Evolutionary conservation across 1,139 yeast species (phyloP).

Genomic region (Taphrina deformans): DNA sequence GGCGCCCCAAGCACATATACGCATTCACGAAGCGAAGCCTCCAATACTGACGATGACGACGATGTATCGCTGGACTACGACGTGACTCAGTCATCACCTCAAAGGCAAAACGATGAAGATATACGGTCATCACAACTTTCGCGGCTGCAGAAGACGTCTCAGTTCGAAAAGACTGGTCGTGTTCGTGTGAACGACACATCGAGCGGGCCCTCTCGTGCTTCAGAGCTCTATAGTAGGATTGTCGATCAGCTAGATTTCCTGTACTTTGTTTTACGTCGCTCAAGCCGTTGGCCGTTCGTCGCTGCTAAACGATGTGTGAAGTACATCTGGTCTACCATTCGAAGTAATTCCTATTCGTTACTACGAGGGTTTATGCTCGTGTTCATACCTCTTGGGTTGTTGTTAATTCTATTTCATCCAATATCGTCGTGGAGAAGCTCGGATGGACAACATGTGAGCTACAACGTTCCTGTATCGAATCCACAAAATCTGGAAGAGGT

Average conservation of each 20-base stretch:
- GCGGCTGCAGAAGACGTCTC: neutral
- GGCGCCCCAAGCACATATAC: conserved; percentile 1
- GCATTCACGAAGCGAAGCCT: neutral
- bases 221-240: neutral
- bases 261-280: neutral
- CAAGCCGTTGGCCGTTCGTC: neutral
- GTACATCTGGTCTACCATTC: neutral
- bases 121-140: neutral
- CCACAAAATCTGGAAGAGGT: neutral
- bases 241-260: neutral
- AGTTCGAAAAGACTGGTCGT: neutral
- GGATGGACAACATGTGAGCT: neutral
- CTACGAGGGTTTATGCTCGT: too few relatives aligned
- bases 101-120: neutral
- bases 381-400: too few relatives aligned
- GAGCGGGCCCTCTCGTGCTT: neutral
- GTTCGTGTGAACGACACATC: neutral
- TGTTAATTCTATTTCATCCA: too few relatives aligned
- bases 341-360: too few relatives aligned
- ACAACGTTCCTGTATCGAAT: neutral
- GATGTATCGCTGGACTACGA: conserved; percentile 14
- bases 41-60: neutral
- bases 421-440: too few relatives aligned
- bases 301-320: neutral
- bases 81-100: conserved; percentile 19